Evolutionary conservation across 768 basidiomycete species (phyloP).

Genomic region (Pleurotus tuber-regium): DNA sequence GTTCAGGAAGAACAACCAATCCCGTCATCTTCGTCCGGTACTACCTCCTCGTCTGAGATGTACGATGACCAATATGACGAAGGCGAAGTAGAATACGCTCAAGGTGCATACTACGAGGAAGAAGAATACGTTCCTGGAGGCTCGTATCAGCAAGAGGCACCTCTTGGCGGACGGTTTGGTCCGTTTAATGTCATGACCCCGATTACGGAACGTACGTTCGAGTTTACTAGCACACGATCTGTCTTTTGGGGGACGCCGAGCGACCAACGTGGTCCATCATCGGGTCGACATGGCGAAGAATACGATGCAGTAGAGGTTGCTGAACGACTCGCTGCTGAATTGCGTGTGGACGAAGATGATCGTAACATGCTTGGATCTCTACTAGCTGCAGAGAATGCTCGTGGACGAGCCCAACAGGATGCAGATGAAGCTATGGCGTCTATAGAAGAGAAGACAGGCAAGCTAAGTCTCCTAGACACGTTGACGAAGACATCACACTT

Average conservation of each 20-base stretch:
- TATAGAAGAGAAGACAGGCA: constrained; percentile 61
- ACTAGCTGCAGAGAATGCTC: constrained; percentile 5
- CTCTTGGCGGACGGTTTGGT: constrained; percentile 75
- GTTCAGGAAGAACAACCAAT: constrained; percentile 15
- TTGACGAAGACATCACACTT: constrained; percentile 61
- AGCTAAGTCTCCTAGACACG: constrained; percentile 63
- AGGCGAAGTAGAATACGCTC: constrained; percentile 19
- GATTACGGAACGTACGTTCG: constrained; percentile 92
- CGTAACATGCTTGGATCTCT: constrained; percentile 23
- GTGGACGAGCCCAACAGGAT: constrained; percentile 10
- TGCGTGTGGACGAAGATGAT: constrained; percentile 33
- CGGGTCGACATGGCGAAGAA: constrained; percentile 33
- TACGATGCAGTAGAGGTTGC: constrained; percentile 51
- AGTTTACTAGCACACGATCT: constrained; percentile 62
- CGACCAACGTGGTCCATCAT: constrained; percentile 25
- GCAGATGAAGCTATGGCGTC: constrained; percentile 18
- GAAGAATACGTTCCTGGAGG: constrained; percentile 22
- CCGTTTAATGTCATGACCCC: constrained; percentile 95
- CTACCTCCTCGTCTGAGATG: constrained; percentile 3
- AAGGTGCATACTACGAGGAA: constrained; percentile 17
- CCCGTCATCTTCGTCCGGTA: constrained; percentile 3
- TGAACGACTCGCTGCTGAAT: constrained; percentile 50
- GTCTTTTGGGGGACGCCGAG: constrained; percentile 37
- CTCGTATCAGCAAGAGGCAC: constrained; percentile 39
- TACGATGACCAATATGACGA: constrained; percentile 17